Base-by-base conservation (phyloP, 2,329 filamentous ascomycete genomes). In the Thelonectria olida region DNA sequence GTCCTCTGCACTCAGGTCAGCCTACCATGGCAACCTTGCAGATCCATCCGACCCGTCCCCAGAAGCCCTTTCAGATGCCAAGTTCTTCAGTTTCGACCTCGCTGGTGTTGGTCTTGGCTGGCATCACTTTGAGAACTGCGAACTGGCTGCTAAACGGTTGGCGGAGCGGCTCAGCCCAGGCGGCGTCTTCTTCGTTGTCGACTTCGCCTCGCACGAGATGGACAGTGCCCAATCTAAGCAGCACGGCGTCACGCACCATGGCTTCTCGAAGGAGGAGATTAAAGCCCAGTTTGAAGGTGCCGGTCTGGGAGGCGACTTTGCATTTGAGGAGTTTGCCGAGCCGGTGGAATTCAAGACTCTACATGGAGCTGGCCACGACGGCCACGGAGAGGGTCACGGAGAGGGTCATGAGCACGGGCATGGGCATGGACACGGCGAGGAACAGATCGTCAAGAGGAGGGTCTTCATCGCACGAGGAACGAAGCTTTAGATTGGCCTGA, bases 61-160 rank as follows among this genome's bases (percentile, higher is more conserved):
- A 17, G 77, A 81, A 1, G 78, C 83, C 20, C 84, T 94, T 63
- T 79, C 85, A 38, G 84, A 82, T 49, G 78, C 84, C 9, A 83
- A 88, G 28, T 92, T 91, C 79, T 85, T 82, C 73, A 81, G 87
- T 72, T 93, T 95, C 72, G 91, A 95, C 74, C 72, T 90, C 34
- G 85, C 85, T 6, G 84, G 83, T 41, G 84, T 91, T 17, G 88
- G 88, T 31, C 76, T 88, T 42, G 88, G 86, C 1, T 84, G 89
- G 65, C 89, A 91, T 74, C 90, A 92, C 73, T 90, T 92, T 56
- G 84, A 87, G 62, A 82, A 92, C 68, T 87, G 90, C 4, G 80
- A 79, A 2, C 77, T 88, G 27, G 86, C 88, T 0, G 83, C 90
- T 5, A 78, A 78, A 63, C 80, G 85, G 48, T 78, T 94, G 34